Conservation (phyloP, 495 filamentous ascomycete genomes). For the Trichocladium uniseriatum region DNA sequence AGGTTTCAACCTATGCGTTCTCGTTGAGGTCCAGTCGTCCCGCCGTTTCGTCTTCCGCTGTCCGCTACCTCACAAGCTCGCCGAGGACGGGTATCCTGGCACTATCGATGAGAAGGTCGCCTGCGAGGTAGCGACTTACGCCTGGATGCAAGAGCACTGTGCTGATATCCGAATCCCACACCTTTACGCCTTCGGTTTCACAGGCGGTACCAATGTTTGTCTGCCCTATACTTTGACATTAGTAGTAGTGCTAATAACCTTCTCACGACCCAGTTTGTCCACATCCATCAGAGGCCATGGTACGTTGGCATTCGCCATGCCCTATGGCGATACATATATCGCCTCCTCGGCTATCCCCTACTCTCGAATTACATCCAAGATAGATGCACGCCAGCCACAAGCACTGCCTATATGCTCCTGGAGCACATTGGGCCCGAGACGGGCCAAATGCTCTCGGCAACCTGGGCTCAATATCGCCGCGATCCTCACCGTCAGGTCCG, state of each 20-base stretch:
- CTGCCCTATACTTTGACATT: too few species aligned
- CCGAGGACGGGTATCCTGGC: slow-evolving; percentile 24
- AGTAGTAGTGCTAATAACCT: neutral
- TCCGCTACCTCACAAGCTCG: slow-evolving; percentile 28
- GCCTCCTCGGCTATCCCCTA: neutral
- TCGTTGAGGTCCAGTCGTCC: slow-evolving; percentile 18
- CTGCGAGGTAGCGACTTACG: slow-evolving; percentile 27
- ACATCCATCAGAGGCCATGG: neutral
- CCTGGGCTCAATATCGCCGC: slow-evolving; percentile 16
- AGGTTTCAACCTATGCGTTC: slow-evolving; percentile 36
- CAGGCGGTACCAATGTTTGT: neutral
- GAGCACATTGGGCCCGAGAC: slow-evolving; percentile 14
- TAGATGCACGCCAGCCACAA: neutral
- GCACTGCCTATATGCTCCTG: slow-evolving; percentile 19
- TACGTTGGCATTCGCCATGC: neutral
- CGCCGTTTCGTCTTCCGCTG: slow-evolving; percentile 23
- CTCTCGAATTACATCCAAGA: neutral
- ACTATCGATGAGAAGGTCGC: slow-evolving; percentile 33
- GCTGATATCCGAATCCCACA: slow-evolving; percentile 26
- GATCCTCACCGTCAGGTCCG: slow-evolving; percentile 16
- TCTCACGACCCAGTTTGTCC: neutral
- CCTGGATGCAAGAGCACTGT: slow-evolving; percentile 31
- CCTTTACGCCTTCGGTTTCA: slow-evolving; percentile 31
- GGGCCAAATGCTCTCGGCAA: slow-evolving; percentile 30
- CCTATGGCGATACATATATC: neutral